Evolutionary conservation across 345 rosid species (phyloP), one percentile per base, ranked within the genome.

Genomic region (Eucalyptus urophylla): DNA sequence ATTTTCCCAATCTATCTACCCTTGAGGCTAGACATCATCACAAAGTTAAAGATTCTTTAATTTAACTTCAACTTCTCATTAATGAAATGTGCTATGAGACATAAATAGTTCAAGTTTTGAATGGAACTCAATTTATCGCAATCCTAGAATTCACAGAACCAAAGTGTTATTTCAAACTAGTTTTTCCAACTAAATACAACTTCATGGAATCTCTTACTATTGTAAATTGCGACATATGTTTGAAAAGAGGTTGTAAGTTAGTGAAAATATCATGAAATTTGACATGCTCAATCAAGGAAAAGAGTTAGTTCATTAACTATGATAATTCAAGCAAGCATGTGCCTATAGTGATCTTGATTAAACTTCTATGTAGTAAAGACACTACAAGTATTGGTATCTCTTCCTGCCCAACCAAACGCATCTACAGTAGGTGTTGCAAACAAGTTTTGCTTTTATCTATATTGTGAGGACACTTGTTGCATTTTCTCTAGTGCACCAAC

Each of bases 381-480:
- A 58, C 65, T 2, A 24, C 14, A 0, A 1, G 27, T 2, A 58
- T 58, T 24, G 65, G 65, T 24, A 24, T 24, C 2, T 58, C 14
- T 56, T 9, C 29, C 4, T 9, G 1, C 65, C 65, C 10, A 22
- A 24, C 29, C 14, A 58, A 58, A 24, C 7, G 3, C 1, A 58
- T 22, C 65, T 58, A 58, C 13, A 25, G 0, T 22, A 58, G 29
- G 29, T 58, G 65, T 58, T 58, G 65, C 65, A 58, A 22, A 24
- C 5, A 24, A 58, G 25, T 58, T 58, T 58, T 58, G 14, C n/a
- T 58, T 58, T 58, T 24, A 58, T 58, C 6, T 58, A 58, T 58
- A 58, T 58, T 24, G 7, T 24, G 65, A 58, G 65, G 29, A 24
- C 3, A 58, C 65, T 11, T 11, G 65, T 58, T 58, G n/a, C 65